Evolutionary conservation across 441 rosid genomes (phyloP).

Genomic region (Kokia cookei): DNA sequence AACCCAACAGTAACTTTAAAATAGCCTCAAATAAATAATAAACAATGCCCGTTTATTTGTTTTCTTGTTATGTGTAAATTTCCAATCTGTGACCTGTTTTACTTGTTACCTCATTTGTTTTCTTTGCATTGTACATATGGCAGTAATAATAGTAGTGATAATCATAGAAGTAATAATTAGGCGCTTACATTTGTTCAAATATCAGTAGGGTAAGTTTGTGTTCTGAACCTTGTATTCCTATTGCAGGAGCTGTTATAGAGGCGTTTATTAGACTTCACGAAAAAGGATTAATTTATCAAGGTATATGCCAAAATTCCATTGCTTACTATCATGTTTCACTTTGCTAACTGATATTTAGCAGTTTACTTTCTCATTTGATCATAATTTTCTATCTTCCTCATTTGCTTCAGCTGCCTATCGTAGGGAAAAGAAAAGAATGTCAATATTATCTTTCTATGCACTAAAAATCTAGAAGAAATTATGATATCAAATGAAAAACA

Average conservation of each 20-base stretch:
- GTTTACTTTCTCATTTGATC: not conserved
- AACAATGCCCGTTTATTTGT: too few relatives aligned
- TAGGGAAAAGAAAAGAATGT: not conserved
- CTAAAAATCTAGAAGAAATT: not conserved
- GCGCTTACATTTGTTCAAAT: not conserved
- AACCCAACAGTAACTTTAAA: too few relatives aligned
- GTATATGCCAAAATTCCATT: slow-evolving; percentile 22
- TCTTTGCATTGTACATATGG: not conserved
- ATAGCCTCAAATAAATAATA: too few relatives aligned
- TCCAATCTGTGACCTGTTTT: not conserved
- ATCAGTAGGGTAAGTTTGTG: not conserved
- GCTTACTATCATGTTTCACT: not conserved
- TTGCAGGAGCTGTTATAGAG: slow-evolving; percentile 86
- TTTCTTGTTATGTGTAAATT: slow-evolving; percentile 2
- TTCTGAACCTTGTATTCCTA: not conserved
- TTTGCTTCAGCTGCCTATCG: not conserved
- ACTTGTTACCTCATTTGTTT: not conserved
- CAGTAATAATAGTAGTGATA: not conserved
- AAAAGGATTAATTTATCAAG: slow-evolving; percentile 95
- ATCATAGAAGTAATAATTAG: not conserved
- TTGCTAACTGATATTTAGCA: not conserved
- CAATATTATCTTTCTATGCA: not conserved
- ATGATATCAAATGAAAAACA: not conserved
- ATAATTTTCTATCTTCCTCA: not conserved
- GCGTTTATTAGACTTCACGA: slow-evolving; percentile 92